Percentiles rank a stretch among this genome's conserved stretches.
These are phyloP conservation scores for Sugiyamaella americana DNA, from an alignment of 805 yeast species.

Conservation along the genomic window DNA sequence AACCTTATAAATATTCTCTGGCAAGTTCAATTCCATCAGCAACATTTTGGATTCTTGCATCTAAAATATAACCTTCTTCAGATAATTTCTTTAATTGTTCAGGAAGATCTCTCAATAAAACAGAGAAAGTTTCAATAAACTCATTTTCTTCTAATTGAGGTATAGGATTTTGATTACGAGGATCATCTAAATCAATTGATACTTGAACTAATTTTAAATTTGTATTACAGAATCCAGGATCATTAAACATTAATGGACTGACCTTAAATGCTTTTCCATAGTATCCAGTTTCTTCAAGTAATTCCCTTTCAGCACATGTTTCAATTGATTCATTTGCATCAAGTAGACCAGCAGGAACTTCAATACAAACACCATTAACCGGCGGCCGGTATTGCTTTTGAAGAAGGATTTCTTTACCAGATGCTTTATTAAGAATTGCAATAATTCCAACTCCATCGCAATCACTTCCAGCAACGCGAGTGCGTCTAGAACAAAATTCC, in stretches of 20 bases:
- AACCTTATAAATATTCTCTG: conserved; percentile 12
- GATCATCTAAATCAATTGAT: conserved; percentile 62
- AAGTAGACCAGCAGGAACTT: conserved; percentile 91
- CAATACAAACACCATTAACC: conserved; percentile 78
- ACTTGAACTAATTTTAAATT: conserved; percentile 75
- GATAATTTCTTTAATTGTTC: conserved; percentile 47
- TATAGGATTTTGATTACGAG: conserved; percentile 60
- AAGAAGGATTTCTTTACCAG: conserved; percentile 50
- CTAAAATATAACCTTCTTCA: conserved; percentile 66
- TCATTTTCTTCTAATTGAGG: conserved; percentile 84
- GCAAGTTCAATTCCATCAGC: conserved; percentile 75
- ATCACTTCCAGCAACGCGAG: conserved; percentile 55
- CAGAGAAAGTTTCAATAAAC: conserved; percentile 79
- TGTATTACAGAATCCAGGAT: conserved; percentile 89
- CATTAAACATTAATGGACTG: conserved; percentile 54
- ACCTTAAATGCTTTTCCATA: conserved; percentile 51
- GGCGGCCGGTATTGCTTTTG: conserved; percentile 95
- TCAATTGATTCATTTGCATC: conserved; percentile 78
- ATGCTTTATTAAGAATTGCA: conserved; percentile 55
- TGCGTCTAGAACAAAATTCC: conserved; percentile 84
- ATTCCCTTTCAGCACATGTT: conserved; percentile 78
- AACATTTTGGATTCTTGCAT: conserved; percentile 80
- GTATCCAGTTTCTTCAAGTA: conserved; percentile 90
- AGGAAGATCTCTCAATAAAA: conserved; percentile 54
- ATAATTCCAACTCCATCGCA: conserved; percentile 91